Base-by-base conservation (phyloP, 2,329 filamentous ascomycete genomes). In the Penicillium sp. region DNA sequence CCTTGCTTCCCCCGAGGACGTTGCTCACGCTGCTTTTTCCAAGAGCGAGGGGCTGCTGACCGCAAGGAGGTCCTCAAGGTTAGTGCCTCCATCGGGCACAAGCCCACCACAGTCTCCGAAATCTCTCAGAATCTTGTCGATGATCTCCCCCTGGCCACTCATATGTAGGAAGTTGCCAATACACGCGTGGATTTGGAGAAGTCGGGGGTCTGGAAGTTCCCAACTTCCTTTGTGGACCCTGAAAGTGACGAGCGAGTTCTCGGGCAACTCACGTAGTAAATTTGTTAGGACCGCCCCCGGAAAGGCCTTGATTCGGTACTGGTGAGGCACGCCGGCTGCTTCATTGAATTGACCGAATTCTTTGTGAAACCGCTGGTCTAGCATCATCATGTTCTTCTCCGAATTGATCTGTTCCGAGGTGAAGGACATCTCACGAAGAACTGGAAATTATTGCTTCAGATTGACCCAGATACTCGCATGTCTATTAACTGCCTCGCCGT, bases 91-190 rank as follows among this genome's bases (percentile, higher is more conserved):
- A 36, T 45, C 42, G 19, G 45, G 30, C n/a, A 43, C 48, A 40
- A 58, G 46, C 25, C 50, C 50, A 39, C 41, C 19, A 22, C 19
- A 22, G n/a, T 49, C 52, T 35, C 46, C 45, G 36, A 52, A 49
- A 52, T 55, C 35, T 45, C 41, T 25, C 12, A 53, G 42, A 14
- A 55, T 4, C 45, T 53, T 47, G 41, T 61, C 55, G 35, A 61
- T 56, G 19, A 39, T 46, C 36, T 62, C 53, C 14, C 45, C 56
- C 28, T 53, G 43, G 46, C 54, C 56, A 36, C 43, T 57, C 28
- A 50, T 47, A 49, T 58, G 41, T 33, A 59, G 33, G 33, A 60
- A 59, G 29, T 58, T 56, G 30, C 41, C 59, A 41, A 62, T 56
- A 25, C 42, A 50, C 45, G 52, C 53, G 40, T 62, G 59, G 16